Conservation (phyloP, 352 stramenopile species). For the Aphanomyces stellatus region DNA sequence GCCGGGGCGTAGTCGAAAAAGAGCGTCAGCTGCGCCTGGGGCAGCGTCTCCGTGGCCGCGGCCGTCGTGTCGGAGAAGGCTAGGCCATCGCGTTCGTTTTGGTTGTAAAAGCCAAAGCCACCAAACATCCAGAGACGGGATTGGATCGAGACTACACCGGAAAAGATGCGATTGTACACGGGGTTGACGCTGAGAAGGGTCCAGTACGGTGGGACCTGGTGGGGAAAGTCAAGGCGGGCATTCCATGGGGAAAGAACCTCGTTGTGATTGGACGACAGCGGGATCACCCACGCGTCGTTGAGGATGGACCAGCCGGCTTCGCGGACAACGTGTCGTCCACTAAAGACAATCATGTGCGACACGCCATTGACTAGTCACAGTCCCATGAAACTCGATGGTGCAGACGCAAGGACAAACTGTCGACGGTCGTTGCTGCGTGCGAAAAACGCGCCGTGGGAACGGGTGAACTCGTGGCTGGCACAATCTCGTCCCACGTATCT, state of each 20-base stretch:
- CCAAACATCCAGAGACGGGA: neutral
- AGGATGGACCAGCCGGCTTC: conserved; percentile 14
- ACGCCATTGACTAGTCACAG: conserved; percentile 8
- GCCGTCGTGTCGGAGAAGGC: conserved; percentile 2
- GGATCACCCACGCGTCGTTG: conserved; percentile 16
- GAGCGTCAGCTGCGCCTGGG: neutral
- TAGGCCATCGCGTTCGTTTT: neutral
- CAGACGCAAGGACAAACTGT: neutral
- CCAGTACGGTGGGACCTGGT: no score
- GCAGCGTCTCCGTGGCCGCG: neutral
- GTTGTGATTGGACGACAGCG: neutral
- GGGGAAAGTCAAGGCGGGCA: no score
- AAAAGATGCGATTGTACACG: neutral
- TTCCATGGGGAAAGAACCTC: neutral
- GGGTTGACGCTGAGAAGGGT: neutral
- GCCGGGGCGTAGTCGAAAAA: neutral
- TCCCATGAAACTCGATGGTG: no score
- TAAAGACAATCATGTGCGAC: conserved; percentile 1
- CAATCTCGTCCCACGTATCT: neutral
- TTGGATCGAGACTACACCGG: neutral
- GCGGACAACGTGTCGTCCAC: neutral
- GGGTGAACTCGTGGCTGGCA: neutral
- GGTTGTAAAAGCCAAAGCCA: neutral
- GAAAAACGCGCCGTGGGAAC: neutral
- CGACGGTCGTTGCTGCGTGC: conserved; percentile 9